Conservation (phyloP, 2,329 filamentous ascomycete genomes). For the Alternaria viburni region DNA sequence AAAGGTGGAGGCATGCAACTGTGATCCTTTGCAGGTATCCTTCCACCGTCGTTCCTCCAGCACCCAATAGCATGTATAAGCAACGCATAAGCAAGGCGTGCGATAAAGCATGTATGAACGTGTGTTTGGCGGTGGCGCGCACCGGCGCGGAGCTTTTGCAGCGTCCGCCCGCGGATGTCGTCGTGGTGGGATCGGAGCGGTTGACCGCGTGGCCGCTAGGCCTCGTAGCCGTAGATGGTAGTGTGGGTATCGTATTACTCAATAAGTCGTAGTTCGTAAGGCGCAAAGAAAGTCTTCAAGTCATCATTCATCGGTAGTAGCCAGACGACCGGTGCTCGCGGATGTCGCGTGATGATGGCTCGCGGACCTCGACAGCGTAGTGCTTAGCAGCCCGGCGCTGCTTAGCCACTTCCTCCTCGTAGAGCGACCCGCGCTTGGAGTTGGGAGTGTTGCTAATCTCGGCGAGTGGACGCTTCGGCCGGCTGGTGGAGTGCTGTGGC, state of each 20-base stretch:
- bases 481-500: conserved; percentile 28
- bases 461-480: conserved; percentile 27
- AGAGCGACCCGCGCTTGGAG: conserved; percentile 50
- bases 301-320: conserved; percentile 47
- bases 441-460: conserved; percentile 40
- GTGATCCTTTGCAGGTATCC: conserved; percentile 4
- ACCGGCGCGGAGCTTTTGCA: conserved; percentile 15
- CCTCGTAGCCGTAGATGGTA: conserved; percentile 8
- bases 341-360: conserved; percentile 46
- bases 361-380: conserved; percentile 51
- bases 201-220: conserved; percentile 6
- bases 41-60: conserved; percentile 6
- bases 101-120: conserved; percentile 13
- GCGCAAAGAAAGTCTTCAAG: conserved; percentile 15
- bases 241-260: conserved; percentile 6
- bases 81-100: conserved; percentile 20
- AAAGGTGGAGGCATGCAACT: conserved; percentile 18
- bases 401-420: conserved; percentile 47
- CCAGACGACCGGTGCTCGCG: conserved; percentile 47
- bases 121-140: conserved; percentile 9
- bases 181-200: conserved; percentile 2
- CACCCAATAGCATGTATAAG: conserved; percentile 11
- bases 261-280: conserved; percentile 6
- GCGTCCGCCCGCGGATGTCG: conserved; percentile 8
- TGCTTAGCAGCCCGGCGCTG: conserved; percentile 45